Percentiles rank a stretch among this genome's conserved stretches.
phyloP scores from a whole-genome alignment of 441 rosid genomes.

The Jatropha multifida region DNA sequence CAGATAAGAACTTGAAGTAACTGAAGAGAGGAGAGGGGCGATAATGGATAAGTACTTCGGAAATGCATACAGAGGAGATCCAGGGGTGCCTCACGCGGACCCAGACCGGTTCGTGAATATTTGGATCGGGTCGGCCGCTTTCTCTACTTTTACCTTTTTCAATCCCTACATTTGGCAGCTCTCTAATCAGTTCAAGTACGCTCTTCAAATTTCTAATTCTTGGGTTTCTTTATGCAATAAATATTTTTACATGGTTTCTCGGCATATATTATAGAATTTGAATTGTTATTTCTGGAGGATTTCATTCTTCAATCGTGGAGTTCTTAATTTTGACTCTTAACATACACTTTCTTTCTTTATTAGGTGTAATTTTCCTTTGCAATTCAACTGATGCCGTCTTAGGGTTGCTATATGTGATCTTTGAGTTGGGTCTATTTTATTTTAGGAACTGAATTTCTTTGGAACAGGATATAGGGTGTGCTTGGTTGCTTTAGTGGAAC shows the following conservation, averaged over 20 bases:
- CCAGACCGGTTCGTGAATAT: conserved; percentile 66
- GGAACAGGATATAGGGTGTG: neutral
- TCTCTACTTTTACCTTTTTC: conserved; percentile 61
- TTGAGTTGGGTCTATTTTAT: neutral
- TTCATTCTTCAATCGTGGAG: neutral
- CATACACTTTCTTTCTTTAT: no score
- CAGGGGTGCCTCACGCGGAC: conserved; percentile 85
- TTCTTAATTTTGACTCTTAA: neutral
- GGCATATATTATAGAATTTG: neutral
- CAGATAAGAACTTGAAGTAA: neutral
- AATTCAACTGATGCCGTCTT: no score
- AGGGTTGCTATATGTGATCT: neutral
- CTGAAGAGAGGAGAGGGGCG: neutral
- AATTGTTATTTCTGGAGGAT: neutral
- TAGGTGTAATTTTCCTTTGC: no score
- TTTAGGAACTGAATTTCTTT: neutral
- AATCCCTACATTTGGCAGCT: conserved; percentile 86
- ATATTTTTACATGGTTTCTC: neutral
- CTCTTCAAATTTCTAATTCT: neutral
- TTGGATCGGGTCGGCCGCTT: conserved; percentile 78
- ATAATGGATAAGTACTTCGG: conserved; percentile 90
- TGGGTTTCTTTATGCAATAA: neutral
- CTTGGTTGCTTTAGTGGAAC: neutral
- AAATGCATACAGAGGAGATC: conserved; percentile 87
- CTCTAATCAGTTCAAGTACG: conserved; percentile 68